A percentile compares a stretch with the other conserved stretches of the same genome.
phyloP scores from a whole-genome alignment of 192 early-diverging fungal genomes.

The Entomortierella chlamydospora region DNA sequence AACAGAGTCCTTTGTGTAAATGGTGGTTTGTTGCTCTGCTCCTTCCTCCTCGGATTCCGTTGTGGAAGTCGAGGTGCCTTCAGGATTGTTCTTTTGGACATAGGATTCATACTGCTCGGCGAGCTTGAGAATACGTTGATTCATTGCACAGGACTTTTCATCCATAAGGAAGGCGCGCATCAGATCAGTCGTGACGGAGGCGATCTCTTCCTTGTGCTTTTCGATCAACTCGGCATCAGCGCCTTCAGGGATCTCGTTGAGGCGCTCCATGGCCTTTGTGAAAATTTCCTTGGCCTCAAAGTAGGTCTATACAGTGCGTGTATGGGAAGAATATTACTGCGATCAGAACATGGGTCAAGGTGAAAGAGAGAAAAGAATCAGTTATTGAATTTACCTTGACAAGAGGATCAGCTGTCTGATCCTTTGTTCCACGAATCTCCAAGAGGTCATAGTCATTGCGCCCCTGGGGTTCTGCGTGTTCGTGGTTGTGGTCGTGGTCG shows the following conservation, averaged over 20 bases:
- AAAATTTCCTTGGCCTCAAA: constrained; percentile 66
- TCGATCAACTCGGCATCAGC: constrained; percentile 60
- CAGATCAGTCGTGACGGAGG: constrained; percentile 59
- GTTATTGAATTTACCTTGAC: constrained; percentile 45
- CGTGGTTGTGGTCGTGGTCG: constrained; percentile 30
- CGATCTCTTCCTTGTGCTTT: constrained; percentile 63
- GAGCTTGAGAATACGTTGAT: constrained; percentile 66
- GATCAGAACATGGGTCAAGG: neutral
- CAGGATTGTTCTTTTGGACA: constrained; percentile 52
- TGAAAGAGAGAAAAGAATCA: neutral
- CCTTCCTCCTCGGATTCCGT: constrained; percentile 42
- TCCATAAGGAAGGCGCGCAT: constrained; percentile 68
- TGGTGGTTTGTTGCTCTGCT: constrained; percentile 45
- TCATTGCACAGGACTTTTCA: constrained; percentile 72
- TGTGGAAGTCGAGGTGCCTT: constrained; percentile 45
- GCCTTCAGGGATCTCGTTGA: constrained; percentile 61
- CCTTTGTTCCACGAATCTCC: constrained; percentile 54
- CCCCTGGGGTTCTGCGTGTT: constrained; percentile 19
- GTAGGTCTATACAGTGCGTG: constrained; percentile 43
- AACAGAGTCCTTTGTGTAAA: constrained; percentile 53
- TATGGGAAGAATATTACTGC: neutral
- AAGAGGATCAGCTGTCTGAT: constrained; percentile 59
- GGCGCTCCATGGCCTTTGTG: constrained; percentile 62
- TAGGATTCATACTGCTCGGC: constrained; percentile 69
- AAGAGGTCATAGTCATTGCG: constrained; percentile 62